These are phyloP conservation scores for Tubosaeta sp. DNA, from an alignment of 768 basidiomycete species.

Conservation along the genomic window DNA sequence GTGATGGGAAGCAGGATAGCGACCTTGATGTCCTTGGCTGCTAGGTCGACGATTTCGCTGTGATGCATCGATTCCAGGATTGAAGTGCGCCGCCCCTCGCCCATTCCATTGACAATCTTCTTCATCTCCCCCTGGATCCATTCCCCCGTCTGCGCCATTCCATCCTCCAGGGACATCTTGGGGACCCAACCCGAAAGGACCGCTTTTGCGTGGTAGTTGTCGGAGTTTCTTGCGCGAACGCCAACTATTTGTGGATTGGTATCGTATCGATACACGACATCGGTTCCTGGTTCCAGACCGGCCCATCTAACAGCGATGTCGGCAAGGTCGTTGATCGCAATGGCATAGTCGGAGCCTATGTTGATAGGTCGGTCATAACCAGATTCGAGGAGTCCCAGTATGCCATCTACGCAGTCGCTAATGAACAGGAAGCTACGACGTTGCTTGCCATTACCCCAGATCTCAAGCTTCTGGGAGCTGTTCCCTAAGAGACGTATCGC, in stretches of 20 bases:
- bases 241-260: conserved; percentile 36
- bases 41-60: conserved; percentile 40
- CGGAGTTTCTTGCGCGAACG: conserved; percentile 48
- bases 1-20: conserved; percentile 58
- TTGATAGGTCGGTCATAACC: conserved; percentile 38
- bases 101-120: conserved; percentile 7
- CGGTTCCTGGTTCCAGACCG: conserved; percentile 22
- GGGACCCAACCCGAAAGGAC: conserved; percentile 42
- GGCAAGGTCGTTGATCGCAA: conserved; percentile 42
- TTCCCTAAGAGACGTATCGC: conserved; percentile 19
- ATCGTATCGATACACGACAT: conserved; percentile 28
- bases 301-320: conserved; percentile 34
- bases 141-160: conserved; percentile 42
- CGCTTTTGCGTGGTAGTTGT: conserved; percentile 36
- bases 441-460: conserved; percentile 56
- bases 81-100: conserved; percentile 5
- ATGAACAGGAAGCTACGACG: conserved; percentile 55
- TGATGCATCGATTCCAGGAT: conserved; percentile 22
- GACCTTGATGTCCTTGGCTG: conserved; percentile 34
- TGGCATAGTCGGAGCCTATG: conserved; percentile 45
- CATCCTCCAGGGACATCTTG: conserved; percentile 36
- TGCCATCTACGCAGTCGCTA: conserved; percentile 48
- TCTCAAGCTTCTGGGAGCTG: conserved; percentile 35
- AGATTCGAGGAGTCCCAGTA: conserved; percentile 41
- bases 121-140: conserved; percentile 46